Evolutionary conservation across 164 flowering plant genomes (phyloP).

Genomic region (Kingdonia uniflora): DNA sequence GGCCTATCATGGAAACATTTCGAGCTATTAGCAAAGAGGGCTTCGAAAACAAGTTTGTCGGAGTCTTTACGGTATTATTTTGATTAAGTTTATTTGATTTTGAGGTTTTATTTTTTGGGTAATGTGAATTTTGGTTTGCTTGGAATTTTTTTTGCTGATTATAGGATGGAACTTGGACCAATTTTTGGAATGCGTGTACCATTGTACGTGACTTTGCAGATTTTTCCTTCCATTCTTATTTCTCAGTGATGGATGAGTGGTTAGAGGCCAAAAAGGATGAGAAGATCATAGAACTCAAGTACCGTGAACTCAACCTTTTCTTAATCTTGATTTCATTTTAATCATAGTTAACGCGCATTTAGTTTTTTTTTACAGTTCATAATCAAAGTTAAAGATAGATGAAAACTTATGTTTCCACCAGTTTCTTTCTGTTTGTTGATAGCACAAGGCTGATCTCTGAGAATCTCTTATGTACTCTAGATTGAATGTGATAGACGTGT

Average conservation of each 20-base stretch:
- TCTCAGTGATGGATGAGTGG: conserved; percentile 22
- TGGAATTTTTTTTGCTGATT: neutral
- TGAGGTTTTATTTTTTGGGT: neutral
- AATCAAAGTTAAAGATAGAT: no score
- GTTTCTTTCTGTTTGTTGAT: no score
- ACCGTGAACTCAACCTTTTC: neutral
- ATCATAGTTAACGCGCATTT: no score
- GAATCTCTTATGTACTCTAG: no score
- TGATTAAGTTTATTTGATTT: neutral
- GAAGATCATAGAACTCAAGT: conserved; percentile 20
- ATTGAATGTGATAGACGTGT: no score
- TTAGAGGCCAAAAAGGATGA: conserved; percentile 12
- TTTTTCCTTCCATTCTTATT: conserved; percentile 19
- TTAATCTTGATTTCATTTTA: no score
- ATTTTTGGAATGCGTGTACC: conserved; percentile 15
- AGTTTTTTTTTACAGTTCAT: no score
- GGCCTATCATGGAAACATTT: conserved; percentile 21
- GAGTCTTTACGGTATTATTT: conserved; percentile 17
- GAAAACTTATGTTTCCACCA: no score
- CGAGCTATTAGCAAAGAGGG: conserved; percentile 15
- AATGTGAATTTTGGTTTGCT: neutral
- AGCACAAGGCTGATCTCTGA: no score
- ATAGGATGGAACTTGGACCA: conserved; percentile 22
- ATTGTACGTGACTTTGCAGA: conserved; percentile 20
- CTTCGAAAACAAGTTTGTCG: conserved; percentile 15